Evolutionary conservation across 2,329 filamentous ascomycete genomes (phyloP).

Genomic region (Clarireedia paspali): DNA sequence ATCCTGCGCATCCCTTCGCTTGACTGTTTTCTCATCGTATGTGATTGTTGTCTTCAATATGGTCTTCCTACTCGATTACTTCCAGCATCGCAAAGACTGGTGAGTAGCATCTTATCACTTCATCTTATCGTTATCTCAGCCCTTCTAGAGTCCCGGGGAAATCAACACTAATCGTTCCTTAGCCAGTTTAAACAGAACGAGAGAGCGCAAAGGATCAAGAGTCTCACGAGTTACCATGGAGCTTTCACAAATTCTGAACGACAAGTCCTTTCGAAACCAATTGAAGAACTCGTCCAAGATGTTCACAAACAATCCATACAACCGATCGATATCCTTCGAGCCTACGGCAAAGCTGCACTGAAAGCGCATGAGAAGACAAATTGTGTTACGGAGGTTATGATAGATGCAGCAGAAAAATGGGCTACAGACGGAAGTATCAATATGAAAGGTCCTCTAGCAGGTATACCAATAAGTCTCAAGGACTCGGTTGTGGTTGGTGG

Average conservation of each 20-base stretch:
- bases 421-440: conserved; percentile 51
- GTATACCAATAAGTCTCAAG: conserved; percentile 81
- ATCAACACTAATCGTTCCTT: conserved; percentile 25
- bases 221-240: conserved; percentile 57
- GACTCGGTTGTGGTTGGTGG: conserved; percentile 73
- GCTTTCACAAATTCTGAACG: conserved; percentile 59
- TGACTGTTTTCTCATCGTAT: not conserved
- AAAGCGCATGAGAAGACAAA: conserved; percentile 83
- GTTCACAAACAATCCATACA: conserved; percentile 62
- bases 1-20: not conserved
- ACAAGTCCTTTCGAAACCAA: conserved; percentile 62
- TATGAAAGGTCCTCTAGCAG: conserved; percentile 73
- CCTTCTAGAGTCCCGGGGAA: not conserved
- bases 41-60: conserved; percentile 16
- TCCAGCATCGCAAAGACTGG: conserved; percentile 29
- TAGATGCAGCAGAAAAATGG: conserved; percentile 73
- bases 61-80: conserved; percentile 29
- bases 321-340: conserved; percentile 67
- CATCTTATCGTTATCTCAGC: conserved; percentile 1
- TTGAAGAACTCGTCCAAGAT: conserved; percentile 68
- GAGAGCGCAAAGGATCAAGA: conserved; percentile 60
- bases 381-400: conserved; percentile 79
- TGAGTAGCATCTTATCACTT: conserved; percentile 13
- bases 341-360: conserved; percentile 81
- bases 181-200: conserved; percentile 77